Conservation (phyloP, 352 stramenopile species). For the Globisporangium rhizosaccharum region DNA sequence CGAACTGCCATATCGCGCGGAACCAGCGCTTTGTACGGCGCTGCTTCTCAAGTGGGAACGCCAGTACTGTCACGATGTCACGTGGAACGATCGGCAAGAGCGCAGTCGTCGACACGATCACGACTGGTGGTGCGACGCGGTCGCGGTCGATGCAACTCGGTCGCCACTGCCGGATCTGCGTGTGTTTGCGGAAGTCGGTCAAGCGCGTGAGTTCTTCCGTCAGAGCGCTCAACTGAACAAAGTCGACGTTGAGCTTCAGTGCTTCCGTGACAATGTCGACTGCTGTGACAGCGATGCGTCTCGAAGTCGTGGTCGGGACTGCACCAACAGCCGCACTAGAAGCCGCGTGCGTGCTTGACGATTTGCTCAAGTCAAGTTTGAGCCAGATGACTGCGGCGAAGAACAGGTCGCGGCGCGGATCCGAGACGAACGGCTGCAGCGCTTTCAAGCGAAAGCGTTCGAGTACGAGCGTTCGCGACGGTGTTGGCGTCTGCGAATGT, state of each 20-base stretch:
- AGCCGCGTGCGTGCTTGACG: neutral
- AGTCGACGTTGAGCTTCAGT: conserved; percentile 48
- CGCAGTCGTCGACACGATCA: conserved; percentile 19
- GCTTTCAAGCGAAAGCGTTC: conserved; percentile 32
- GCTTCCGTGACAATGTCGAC: conserved; percentile 56
- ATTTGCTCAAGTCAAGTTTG: conserved; percentile 49
- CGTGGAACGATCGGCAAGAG: conserved; percentile 35
- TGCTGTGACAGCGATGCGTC: conserved; percentile 17
- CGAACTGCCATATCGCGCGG: conserved; percentile 67
- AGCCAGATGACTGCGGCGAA: conserved; percentile 49
- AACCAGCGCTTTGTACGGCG: conserved; percentile 39
- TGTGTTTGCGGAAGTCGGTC: conserved; percentile 26
- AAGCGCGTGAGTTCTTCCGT: conserved; percentile 39
- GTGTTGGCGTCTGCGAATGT: neutral
- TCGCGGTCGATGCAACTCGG: conserved; percentile 52
- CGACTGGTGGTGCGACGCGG: conserved; percentile 24
- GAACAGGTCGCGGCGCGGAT: conserved; percentile 36
- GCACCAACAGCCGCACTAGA: neutral
- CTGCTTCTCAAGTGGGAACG: conserved; percentile 22
- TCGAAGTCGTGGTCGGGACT: neutral
- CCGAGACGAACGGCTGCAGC: conserved; percentile 21
- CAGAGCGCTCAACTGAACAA: conserved; percentile 45
- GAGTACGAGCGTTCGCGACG: conserved; percentile 13
- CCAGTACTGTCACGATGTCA: conserved; percentile 7
- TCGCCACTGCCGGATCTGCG: conserved; percentile 28